Evolutionary conservation across 169 alveolate genomes (phyloP).

Genomic region (Plasmodium chabaudi): DNA sequence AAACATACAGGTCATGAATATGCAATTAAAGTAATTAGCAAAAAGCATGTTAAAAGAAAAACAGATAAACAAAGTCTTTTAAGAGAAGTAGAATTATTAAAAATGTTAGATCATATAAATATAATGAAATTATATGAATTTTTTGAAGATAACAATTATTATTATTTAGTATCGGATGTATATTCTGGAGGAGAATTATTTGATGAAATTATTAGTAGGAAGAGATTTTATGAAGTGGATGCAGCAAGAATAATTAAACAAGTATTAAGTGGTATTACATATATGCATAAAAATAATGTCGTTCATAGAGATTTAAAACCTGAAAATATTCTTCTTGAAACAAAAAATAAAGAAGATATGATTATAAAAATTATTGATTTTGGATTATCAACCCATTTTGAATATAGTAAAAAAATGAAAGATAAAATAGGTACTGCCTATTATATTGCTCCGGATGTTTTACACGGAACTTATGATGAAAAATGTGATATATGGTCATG

Average conservation of each 20-base stretch:
- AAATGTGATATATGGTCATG: slow-evolving; percentile 94
- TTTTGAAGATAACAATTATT: slow-evolving; percentile 91
- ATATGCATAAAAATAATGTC: slow-evolving; percentile 92
- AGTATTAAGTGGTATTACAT: slow-evolving; percentile 93
- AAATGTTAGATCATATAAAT: slow-evolving; percentile 92
- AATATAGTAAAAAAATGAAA: slow-evolving; percentile 91
- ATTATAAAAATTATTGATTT: slow-evolving; percentile 95
- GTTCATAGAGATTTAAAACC: slow-evolving; percentile 94
- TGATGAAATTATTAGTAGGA: slow-evolving; percentile 93
- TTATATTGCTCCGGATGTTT: slow-evolving; percentile 94
- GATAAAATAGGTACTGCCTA: slow-evolving; percentile 96
- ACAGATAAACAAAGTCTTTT: slow-evolving; percentile 89
- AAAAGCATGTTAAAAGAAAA: slow-evolving; percentile 89
- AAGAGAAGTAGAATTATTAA: slow-evolving; percentile 90
- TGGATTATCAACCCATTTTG: slow-evolving; percentile 94
- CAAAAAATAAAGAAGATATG: slow-evolving; percentile 86
- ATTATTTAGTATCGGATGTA: slow-evolving; percentile 92
- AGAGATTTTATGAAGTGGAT: slow-evolving; percentile 92
- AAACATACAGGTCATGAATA: slow-evolving; percentile 90
- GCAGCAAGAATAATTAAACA: slow-evolving; percentile 95
- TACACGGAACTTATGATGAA: slow-evolving; percentile 91
- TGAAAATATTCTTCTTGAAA: slow-evolving; percentile 91
- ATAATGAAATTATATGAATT: slow-evolving; percentile 93
- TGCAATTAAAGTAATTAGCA: slow-evolving; percentile 93
- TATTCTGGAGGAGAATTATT: slow-evolving; percentile 97